Evolutionary conservation across 805 yeast genomes (phyloP), one percentile per base, ranked within the genome.

Genomic region (Groenewaldozyma tartarivorans): DNA sequence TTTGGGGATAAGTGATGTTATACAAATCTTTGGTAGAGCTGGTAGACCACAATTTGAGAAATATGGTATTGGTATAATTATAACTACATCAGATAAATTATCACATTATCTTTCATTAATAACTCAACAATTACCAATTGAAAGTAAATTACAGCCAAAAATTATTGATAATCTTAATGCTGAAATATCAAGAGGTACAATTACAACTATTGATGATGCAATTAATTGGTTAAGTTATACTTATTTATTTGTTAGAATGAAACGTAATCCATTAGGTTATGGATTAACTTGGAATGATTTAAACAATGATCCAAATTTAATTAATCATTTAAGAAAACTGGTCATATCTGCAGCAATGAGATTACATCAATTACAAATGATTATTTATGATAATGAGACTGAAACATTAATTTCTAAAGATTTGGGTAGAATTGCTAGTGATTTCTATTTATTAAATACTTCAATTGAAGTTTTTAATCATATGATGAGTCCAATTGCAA

Each of bases 211-310:
- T 7, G 94, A 84, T 22, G 98, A 92, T 63, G 99, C 88, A 42
- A 81, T 92, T 1, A 85, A 80, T 48, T 92, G 99, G 99, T 67
- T 92, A n/a, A 97, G 98, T 3, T 92, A 94, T 53, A 92, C 98
- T 0, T 92, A 92, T 55, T 69, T 92, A 74, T 80, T 75, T 63
- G 96, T 90, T 2, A 68, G 99, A 43, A 92, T 92, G 98, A 76
- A 81, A 44, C 83, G 86, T 55, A 90, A 87, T 48, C 98, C 99
- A 2, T 79, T 87, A 56, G 80, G 82, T 0, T 92, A 92, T 55
- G 98, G 95, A 20, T 75, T 94, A 36, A 85, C 77, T 35, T 87
- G 95, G 92, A 75, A 74, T 47, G 95, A 86, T 48, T 56, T 94
- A 1, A 74, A 76, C 19, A 79, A 79, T 16, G 99, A 92, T 58